Base-by-base conservation (phyloP, 116 monocot genomes). In the Cymodocea nodosa region DNA sequence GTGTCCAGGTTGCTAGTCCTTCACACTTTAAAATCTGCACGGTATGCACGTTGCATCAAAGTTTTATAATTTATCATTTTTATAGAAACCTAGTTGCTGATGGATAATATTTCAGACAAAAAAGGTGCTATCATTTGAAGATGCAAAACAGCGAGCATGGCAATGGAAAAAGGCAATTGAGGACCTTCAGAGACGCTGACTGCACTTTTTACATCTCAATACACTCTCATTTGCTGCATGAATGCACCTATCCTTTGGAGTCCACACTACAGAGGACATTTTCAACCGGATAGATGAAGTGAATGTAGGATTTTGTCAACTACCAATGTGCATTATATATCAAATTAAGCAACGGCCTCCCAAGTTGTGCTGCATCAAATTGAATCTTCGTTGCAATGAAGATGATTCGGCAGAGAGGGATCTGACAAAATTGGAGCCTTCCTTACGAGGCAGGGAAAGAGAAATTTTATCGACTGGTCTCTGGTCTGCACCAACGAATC, bases 101-200 rank as follows among this genome's bases (percentile, higher is more conserved):
- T 59, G 16, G 19, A 24, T 14, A 50, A 60, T 40, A 20, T 73
- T 78, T 53, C 80, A 98, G 98, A 75, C 89, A 44, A 92, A 89
- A 70, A 99, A 92, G 71, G 79, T 92, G 16, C 23, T 86, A 25
- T 84, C 98, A 39, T 92, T 99, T 73, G 92, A 99, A 48, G 98
- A 99, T 81, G 68, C 72, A 24, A 99, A 99, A 51, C 76, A 92
- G 69, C 75, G 84, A 39, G 92, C 92, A 59, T 84, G 74, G 76
- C 89, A 89, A 48, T 99, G 98, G 98, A 92, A 99, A 74, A 84
- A 72, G 66, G 86, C 86, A 9, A 78, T 99, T 52, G 98, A 99
- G 77, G 77, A 81, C 40, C 70, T 98, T 67, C 98, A 86, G 52
- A 71, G 62, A 23, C 56, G 62, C 14, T 81, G 69, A 84, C 7